Base-by-base conservation (phyloP, 345 rosid genomes). In the Melastoma malabathricum region DNA sequence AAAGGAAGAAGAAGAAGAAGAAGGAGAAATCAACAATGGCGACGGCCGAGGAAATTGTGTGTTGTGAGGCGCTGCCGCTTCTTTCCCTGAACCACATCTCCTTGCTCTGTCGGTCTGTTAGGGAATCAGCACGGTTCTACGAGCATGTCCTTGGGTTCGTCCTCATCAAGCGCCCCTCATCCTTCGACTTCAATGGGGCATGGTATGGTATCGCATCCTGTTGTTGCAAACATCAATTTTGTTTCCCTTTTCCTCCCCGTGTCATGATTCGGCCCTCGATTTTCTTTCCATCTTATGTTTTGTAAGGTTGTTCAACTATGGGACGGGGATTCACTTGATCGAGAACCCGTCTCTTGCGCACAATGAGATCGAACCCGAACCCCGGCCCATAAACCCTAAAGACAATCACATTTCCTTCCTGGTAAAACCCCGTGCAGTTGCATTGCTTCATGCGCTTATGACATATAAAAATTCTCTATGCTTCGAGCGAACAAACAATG, bases 351-450 rank as follows among this genome's bases (percentile, higher is more conserved):
- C 52, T 16, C 19, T 72, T 15, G 60, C 56, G 13, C 61, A 66
- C 0, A 54, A 45, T 18, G 60, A 65, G 17, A 63, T 64, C 1
- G 52, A 47, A 1, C 44, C 43, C 15, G 39, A 61, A 50, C 73
- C 63, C 0, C 23, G 46, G 19, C 63, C 59, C 18, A 68, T 72
- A 39, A 72, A 68, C 38, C 73, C 77, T 16, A 68, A 68, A 48
- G 77, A 72, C 44, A 72, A 68, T 44, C 77, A 72, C 44, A 68
- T 72, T 34, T 72, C 77, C 39, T 72, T 72, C 63, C 77, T 68
- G 60, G 77, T 72, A 64, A 57, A 19, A n/a, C 13, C 38, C n/a
- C n/a, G n/a, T 29, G 38, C 38, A 29, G n/a, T 1, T 29, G 38
- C 38, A 29, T 10, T 6, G 38, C 9, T 29, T 29, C 38, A 29